phyloP scores from a whole-genome alignment of 2,329 filamentous ascomycete species.

The Xylariaceae sp. region DNA sequence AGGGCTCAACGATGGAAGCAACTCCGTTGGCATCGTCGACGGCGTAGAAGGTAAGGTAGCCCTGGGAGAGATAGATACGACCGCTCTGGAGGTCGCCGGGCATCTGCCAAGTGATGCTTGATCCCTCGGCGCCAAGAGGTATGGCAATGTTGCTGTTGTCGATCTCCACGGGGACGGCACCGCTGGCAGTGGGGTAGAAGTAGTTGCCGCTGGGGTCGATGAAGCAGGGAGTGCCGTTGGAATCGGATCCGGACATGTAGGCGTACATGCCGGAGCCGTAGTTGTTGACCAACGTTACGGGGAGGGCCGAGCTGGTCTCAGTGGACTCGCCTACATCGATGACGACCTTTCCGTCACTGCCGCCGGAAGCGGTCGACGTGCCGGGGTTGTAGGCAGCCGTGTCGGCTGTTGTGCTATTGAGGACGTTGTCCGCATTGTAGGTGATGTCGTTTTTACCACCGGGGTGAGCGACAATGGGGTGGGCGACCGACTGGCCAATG shows the following conservation, averaged over 20 bases:
- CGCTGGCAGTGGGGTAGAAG: constrained; percentile 10
- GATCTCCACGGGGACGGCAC: constrained; percentile 12
- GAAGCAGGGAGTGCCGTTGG: constrained; percentile 5
- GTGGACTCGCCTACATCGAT: background rate
- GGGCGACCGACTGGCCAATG: constrained; percentile 9
- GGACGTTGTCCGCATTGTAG: constrained; percentile 13
- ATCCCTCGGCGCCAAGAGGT: constrained; percentile 33
- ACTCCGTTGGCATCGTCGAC: constrained; percentile 29
- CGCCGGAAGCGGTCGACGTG: background rate
- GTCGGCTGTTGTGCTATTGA: constrained; percentile 10
- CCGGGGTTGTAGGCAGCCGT: background rate
- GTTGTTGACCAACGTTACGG: constrained; percentile 14
- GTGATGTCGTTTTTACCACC: constrained; percentile 12
- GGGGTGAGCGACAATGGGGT: constrained; percentile 10
- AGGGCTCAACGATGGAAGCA: constrained; percentile 43
- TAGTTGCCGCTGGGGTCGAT: constrained; percentile 13
- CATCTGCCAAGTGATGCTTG: constrained; percentile 35
- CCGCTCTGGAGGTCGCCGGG: constrained; percentile 38
- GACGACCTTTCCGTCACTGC: background rate
- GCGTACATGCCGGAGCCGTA: constrained; percentile 14
- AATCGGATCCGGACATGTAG: constrained; percentile 12
- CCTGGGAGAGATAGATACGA: constrained; percentile 40
- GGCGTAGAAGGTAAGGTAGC: constrained; percentile 37
- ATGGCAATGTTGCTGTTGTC: constrained; percentile 31
- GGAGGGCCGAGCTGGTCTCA: constrained; percentile 4